These are phyloP conservation scores for Rhodotorula babjevae DNA, from an alignment of 768 basidiomycete species.

Conservation along the genomic window DNA sequence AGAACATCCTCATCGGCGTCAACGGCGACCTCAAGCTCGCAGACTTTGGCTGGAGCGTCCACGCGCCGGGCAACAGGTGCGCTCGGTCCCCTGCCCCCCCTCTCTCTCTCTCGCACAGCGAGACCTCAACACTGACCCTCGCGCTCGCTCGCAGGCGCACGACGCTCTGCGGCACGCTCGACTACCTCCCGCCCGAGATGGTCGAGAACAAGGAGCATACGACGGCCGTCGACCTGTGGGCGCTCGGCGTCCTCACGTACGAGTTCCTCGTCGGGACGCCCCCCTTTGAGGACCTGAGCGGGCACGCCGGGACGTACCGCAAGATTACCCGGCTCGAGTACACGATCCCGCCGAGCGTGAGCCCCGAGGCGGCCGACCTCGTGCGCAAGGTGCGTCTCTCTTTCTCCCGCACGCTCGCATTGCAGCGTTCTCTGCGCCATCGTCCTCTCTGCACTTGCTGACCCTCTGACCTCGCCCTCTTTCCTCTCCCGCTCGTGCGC, in stretches of 20 bases:
- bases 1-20: slow-evolving; percentile 88
- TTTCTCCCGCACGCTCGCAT: too few relatives aligned
- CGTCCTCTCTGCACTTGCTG: too few relatives aligned
- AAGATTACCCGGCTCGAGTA: slow-evolving; percentile 86
- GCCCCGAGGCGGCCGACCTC: slow-evolving; percentile 63
- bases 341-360: slow-evolving; percentile 58
- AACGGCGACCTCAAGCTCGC: slow-evolving; percentile 97
- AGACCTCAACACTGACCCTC: too few relatives aligned
- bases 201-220: slow-evolving; percentile 84
- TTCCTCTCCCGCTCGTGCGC: slow-evolving; percentile 44
- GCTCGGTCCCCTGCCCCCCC: slow-evolving; percentile 11
- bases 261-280: slow-evolving; percentile 84
- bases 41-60: slow-evolving; percentile 98
- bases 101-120: background rate
- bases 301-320: slow-evolving; percentile 77
- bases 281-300: slow-evolving; percentile 78
- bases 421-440: too few relatives aligned
- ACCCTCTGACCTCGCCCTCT: slow-evolving; percentile 45
- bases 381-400: slow-evolving; percentile 55
- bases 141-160: slow-evolving; percentile 50
- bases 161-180: slow-evolving; percentile 91
- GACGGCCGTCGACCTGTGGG: slow-evolving; percentile 92
- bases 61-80: slow-evolving; percentile 77
- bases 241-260: slow-evolving; percentile 90
- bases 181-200: slow-evolving; percentile 98